Base-by-base conservation (phyloP, 139 green algal species). In the Chlorella sp. region DNA sequence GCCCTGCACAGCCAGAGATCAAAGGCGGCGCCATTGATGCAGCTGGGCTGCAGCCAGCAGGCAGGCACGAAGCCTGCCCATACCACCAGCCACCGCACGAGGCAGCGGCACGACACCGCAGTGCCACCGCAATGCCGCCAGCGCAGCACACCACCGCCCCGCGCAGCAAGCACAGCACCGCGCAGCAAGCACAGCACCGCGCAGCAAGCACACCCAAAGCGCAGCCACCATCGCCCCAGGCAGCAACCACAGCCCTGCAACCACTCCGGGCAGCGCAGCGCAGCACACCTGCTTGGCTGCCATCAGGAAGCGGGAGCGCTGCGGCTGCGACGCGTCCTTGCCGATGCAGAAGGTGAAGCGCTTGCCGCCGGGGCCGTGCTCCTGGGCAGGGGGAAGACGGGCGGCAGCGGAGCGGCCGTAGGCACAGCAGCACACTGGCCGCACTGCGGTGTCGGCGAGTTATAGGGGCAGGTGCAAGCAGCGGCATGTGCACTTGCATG, bases 271-370 rank as follows among this genome's bases (percentile, higher is more conserved):
- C 58, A n/a, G 19, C 58, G 5, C 58, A 67, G 58, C 19, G 22
- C 58, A 67, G 67, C 73, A 38, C 73, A 60, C 76, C 48, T 70
- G 77, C 77, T 83, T 83, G 60, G 77, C 77, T 14, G 79, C 65
- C 82, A 86, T 64, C 26, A 86, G 82, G 72, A 86, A 86, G 70
- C 82, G 82, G 11, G 70, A 80, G 40, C 82, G 70, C 72, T 65
- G 54, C 82, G 79, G 79, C 64, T 84, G 64, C 43, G 64, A n/a
- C 0, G 64, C 76, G 54, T 73, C 64, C 51, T 81, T 65, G 40
- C 79, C 89, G 26, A 83, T 80, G 74, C 73, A 82, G 24, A 91
- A 73, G 16, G 48, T 68, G 76, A 86, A 92, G 54, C 80, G 70
- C 24, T 38, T 36, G 36, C 41, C 64, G 48, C 84, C 81, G 36